A percentile compares a stretch with the other conserved stretches of the same genome.
These are phyloP conservation scores for Candida nemodendra DNA, from an alignment of 805 yeast genomes.

Conservation along the genomic window DNA sequence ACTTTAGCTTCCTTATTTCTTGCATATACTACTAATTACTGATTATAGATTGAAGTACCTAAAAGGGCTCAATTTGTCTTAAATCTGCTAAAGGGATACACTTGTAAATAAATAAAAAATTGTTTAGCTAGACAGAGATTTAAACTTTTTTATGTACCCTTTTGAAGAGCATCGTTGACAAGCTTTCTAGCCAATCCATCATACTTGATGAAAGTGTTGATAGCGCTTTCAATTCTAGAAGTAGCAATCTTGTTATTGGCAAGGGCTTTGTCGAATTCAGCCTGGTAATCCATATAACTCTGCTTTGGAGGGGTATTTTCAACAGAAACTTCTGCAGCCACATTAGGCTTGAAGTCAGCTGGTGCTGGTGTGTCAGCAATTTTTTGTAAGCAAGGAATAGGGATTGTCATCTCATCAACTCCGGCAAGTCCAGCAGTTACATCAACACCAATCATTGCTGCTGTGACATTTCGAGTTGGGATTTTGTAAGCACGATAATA, in stretches of 20 bases:
- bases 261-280: conserved; percentile 13
- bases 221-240: conserved; percentile 20
- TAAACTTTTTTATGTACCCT: neutral
- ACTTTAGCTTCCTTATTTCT: no score
- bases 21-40: no score
- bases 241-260: conserved; percentile 14
- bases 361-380: conserved; percentile 26
- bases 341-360: conserved; percentile 24
- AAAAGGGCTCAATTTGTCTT: no score
- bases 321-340: conserved; percentile 10
- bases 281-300: conserved; percentile 20
- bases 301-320: conserved; percentile 21
- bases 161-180: conserved; percentile 8
- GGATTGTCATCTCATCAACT: conserved; percentile 35
- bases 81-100: no score
- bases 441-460: conserved; percentile 33
- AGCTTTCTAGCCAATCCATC: conserved; percentile 17
- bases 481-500: conserved; percentile 32
- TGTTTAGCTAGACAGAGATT: no score
- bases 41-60: no score
- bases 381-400: conserved; percentile 27
- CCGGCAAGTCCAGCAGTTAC: conserved; percentile 31
- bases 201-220: conserved; percentile 16
- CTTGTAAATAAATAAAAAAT: no score
- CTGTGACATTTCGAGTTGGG: conserved; percentile 29